Conservation (phyloP, 306 rosid species). For the Quercus variabilis region DNA sequence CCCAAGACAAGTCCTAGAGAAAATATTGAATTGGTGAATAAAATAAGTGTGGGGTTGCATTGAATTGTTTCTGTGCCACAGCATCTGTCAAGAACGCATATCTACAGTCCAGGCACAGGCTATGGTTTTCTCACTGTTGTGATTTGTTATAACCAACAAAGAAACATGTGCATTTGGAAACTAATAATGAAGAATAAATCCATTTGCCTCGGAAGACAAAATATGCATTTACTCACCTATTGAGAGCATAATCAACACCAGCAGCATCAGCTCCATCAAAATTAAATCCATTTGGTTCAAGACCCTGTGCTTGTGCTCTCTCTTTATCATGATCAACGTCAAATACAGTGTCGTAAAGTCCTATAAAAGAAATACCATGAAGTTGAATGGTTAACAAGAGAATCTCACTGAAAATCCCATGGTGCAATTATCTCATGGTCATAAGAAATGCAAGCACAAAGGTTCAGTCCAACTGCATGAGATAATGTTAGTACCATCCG, state of each 20-base stretch:
- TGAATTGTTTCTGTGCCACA: neutral
- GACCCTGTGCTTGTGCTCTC: conserved; percentile 76
- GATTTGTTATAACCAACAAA: neutral
- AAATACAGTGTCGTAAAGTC: conserved; percentile 85
- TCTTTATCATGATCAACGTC: conserved; percentile 78
- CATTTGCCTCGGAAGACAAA: neutral
- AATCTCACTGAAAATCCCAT: neutral
- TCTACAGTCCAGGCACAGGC: neutral
- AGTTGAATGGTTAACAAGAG: conserved; percentile 12
- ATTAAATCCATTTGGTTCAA: conserved; percentile 86
- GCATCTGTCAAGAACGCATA: neutral
- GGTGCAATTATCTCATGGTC: neutral
- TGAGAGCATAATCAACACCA: conserved; percentile 90
- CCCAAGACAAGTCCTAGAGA: neutral
- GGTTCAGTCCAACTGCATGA: neutral
- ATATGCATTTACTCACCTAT: conserved; percentile 52
- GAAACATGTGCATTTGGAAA: neutral
- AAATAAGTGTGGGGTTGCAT: neutral
- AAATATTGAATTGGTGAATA: neutral
- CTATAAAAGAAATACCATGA: conserved; percentile 32
- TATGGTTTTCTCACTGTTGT: neutral
- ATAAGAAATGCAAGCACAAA: neutral
- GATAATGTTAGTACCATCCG: neutral
- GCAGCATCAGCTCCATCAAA: conserved; percentile 89
- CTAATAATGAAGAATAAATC: neutral